These are phyloP conservation scores for Metschnikowia kunwiensis DNA, from an alignment of 805 yeast genomes.

Conservation along the genomic window DNA sequence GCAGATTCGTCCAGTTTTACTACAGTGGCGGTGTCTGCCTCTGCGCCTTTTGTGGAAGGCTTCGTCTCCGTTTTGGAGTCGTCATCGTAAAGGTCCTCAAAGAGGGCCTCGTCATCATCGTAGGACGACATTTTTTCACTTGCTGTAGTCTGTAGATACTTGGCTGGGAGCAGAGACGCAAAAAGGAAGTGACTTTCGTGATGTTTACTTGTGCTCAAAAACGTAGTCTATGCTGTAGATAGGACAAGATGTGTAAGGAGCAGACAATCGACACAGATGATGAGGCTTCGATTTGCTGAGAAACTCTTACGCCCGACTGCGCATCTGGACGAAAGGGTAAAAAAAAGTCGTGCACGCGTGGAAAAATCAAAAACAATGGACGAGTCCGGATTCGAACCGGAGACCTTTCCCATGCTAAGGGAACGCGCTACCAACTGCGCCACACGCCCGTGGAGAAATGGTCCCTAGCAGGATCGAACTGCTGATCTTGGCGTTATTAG, in stretches of 20 bases:
- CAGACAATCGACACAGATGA: too few species aligned
- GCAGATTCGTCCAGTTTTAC: background rate
- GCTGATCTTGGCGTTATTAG: conserved; percentile 67
- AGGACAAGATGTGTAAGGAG: too few species aligned
- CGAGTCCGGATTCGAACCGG: conserved; percentile 78
- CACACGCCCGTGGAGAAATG: conserved; percentile 64
- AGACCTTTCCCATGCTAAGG: conserved; percentile 54
- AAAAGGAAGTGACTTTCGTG: too few species aligned
- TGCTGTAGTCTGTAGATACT: too few species aligned
- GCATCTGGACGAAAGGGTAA: conserved; percentile 2
- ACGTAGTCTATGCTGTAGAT: too few species aligned
- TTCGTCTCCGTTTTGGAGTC: conserved; percentile 15
- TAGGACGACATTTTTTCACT: conserved; percentile 28
- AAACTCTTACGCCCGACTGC: background rate
- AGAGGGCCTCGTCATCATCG: conserved; percentile 92
- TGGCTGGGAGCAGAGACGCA: too few species aligned
- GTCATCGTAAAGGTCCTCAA: conserved; percentile 77
- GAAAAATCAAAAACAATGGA: conserved; percentile 42
- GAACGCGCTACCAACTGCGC: conserved; percentile 84
- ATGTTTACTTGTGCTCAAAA: too few species aligned
- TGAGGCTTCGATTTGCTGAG: background rate
- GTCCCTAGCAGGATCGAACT: conserved; percentile 88
- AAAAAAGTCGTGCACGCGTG: conserved; percentile 6
- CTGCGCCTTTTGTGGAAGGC: conserved; percentile 11
- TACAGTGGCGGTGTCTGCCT: conserved; percentile 2